Evolutionary conservation across 805 yeast species (phyloP).

Genomic region (Yarrowia alimentaria): DNA sequence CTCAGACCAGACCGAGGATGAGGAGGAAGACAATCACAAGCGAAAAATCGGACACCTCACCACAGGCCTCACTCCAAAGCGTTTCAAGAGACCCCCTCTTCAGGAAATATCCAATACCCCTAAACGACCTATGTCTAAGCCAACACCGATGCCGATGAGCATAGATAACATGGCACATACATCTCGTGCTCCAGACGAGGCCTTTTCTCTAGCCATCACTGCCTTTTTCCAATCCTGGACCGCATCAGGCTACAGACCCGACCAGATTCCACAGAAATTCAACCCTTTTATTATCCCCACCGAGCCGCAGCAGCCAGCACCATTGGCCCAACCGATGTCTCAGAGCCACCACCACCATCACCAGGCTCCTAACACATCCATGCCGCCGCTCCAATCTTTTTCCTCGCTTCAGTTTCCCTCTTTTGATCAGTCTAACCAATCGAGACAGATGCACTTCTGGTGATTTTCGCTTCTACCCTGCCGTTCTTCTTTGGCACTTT

Average conservation of each 20-base stretch:
- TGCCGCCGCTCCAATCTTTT: constrained; percentile 26
- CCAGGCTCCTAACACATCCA: constrained; percentile 8
- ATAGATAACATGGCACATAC: constrained; percentile 6
- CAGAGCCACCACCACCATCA: background rate
- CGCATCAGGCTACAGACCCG: constrained; percentile 22
- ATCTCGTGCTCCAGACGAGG: constrained; percentile 15
- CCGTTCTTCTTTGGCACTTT: background rate
- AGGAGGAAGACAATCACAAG: constrained; percentile 7
- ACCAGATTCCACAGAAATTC: constrained; percentile 24
- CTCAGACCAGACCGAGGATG: constrained; percentile 24
- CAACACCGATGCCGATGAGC: constrained; percentile 24
- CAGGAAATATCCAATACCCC: constrained; percentile 15
- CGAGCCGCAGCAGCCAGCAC: constrained; percentile 24
- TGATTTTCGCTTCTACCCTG: background rate
- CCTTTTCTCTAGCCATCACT: constrained; percentile 16
- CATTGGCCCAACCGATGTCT: constrained; percentile 8
- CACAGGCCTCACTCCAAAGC: constrained; percentile 13
- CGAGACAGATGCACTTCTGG: constrained; percentile 8
- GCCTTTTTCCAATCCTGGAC: constrained; percentile 27
- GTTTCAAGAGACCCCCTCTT: constrained; percentile 14
- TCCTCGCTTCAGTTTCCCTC: constrained; percentile 16
- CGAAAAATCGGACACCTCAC: background rate
- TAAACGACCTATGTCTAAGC: constrained; percentile 16
- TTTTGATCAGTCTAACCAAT: constrained; percentile 1
- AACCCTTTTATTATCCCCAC: constrained; percentile 26